Percentiles rank a stretch among this genome's conserved stretches.
phyloP scores from a whole-genome alignment of 208 protist genomes.

The Kentomonas sorsogonicus region DNA sequence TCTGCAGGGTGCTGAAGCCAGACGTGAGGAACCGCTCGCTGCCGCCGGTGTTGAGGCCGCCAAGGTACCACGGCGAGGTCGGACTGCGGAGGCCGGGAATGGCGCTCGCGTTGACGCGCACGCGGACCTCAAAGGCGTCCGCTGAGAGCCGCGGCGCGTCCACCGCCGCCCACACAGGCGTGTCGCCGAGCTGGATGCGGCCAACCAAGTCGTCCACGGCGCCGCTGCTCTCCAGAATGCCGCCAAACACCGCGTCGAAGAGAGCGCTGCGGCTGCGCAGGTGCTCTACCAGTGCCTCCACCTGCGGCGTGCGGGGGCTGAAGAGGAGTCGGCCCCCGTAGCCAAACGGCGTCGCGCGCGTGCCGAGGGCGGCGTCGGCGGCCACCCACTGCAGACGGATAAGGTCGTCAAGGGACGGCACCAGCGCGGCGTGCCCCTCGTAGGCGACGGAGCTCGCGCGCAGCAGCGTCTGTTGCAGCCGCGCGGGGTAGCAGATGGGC shows the following conservation, averaged over 20 bases:
- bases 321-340: conserved; percentile 39
- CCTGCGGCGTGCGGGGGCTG: conserved; percentile 27
- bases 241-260: conserved; percentile 39
- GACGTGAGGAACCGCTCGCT: conserved; percentile 32
- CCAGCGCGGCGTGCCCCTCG: conserved; percentile 10
- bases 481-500: too few relatives aligned
- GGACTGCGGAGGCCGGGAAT: conserved; percentile 15
- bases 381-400: conserved; percentile 44
- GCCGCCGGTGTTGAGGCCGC: conserved; percentile 15
- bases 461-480: too few relatives aligned
- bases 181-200: too few relatives aligned
- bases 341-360: conserved; percentile 5
- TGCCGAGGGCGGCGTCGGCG: conserved; percentile 5
- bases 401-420: conserved; percentile 40
- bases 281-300: conserved; percentile 25
- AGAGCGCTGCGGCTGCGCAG: conserved; percentile 21
- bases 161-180: conserved; percentile 52
- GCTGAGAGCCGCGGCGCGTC: conserved; percentile 21
- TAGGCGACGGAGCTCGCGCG: too few relatives aligned
- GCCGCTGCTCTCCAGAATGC: too few relatives aligned
- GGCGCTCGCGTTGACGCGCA: conserved; percentile 35
- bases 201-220: conserved; percentile 3
- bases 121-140: conserved; percentile 29
- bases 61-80: conserved; percentile 19
- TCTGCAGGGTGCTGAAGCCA: conserved; percentile 55